Evolutionary conservation across 192 early-diverging fungal species (phyloP).

Genomic region (Coemansia sp.): DNA sequence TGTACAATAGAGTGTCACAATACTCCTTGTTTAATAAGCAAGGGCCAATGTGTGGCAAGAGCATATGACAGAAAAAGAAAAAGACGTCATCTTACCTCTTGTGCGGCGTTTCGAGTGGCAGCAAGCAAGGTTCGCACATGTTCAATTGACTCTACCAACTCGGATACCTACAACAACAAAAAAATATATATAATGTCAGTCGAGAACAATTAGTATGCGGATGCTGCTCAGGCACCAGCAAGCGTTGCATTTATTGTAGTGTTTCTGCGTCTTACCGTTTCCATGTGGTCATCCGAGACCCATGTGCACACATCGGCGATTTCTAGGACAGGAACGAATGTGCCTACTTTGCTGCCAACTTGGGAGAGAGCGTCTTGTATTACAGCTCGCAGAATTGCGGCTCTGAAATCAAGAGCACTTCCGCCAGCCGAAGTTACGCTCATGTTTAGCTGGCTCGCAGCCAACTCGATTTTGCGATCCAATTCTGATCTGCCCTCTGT

Average conservation of each 20-base stretch:
- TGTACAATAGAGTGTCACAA: neutral
- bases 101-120: conserved; percentile 1
- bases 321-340: conserved; percentile 15
- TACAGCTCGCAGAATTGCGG: conserved; percentile 18
- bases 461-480: conserved; percentile 25
- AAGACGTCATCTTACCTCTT: conserved; percentile 4
- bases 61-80: neutral
- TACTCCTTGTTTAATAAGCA: neutral
- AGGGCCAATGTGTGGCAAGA: neutral
- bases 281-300: conserved; percentile 10
- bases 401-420: conserved; percentile 7
- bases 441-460: conserved; percentile 34
- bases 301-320: conserved; percentile 4
- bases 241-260: neutral
- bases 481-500: conserved; percentile 10
- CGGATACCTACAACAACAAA: conserved; percentile 8
- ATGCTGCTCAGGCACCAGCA: conserved; percentile 1
- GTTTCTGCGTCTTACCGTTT: conserved; percentile 20
- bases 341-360: neutral
- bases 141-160: neutral
- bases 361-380: conserved; percentile 24
- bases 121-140: neutral
- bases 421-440: conserved; percentile 16
- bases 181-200: neutral
- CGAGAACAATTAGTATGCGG: conserved; percentile 4